Evolutionary conservation across 2,329 filamentous ascomycete species (phyloP), one percentile per base, ranked within the genome.

Genomic region (Alternaria viburni): DNA sequence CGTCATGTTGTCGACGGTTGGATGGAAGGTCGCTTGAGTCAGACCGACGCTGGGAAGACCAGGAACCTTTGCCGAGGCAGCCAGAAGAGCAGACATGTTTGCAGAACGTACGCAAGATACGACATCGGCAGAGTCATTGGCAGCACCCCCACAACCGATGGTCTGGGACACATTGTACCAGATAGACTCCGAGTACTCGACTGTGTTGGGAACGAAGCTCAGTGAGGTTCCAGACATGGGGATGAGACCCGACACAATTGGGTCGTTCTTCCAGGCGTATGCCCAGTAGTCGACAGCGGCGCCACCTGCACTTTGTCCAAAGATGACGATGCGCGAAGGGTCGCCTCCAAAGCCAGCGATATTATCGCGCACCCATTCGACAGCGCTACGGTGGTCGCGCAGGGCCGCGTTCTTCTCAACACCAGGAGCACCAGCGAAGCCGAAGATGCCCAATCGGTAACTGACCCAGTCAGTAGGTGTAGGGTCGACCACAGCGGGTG

Each of bases 191-290:
- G 68, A 69, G 15, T 71, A 66, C 11, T 73, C 67, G 19, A 64
- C 69, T 0, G 74, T 79, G 41, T 74, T 75, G 8, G 66, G 68
- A 45, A 69, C 50, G 50, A 73, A 78, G 61, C 74, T 75, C 44
- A 79, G 69, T 2, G 78, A 81, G 4, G 80, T 84, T 3, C 85
- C 85, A 5, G 85, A 87, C 30, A 82, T 78, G 4, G 81, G 75
- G 59, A 86, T 83, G 10, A 85, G 74, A 4, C 80, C 84, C 7
- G 78, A 72, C n/a, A 81, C 81, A 12, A 87, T 86, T 7, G 86
- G 84, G 25, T 87, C 82, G 0, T 81, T 55, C 8, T 69, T 68
- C 59, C 81, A 85, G 0, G 85, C 82, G 55, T 85, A 87, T 0
- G 81, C 77, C 77, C 81, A 85, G 69, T 83, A 84, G 64, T 86